Conservation (phyloP, 805 yeast species). For the Sporopachydermia quercuum region DNA sequence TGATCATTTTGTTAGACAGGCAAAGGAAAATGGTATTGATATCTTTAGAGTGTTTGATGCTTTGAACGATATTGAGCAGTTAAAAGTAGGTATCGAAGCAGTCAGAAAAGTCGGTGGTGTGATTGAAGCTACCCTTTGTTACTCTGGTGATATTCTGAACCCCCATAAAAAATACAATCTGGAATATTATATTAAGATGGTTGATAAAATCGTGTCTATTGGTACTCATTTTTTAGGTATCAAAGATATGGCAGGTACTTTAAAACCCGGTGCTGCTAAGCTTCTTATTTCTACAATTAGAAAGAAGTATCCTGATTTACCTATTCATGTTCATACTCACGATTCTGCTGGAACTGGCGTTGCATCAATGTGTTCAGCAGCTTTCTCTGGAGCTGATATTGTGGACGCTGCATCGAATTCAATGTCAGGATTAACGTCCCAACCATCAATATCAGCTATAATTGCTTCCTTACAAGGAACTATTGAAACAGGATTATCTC, state of each 20-base stretch:
- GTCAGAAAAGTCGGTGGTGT: conserved; percentile 86
- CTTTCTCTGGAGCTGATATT: conserved; percentile 75
- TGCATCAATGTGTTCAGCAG: conserved; percentile 70
- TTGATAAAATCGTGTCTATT: conserved; percentile 57
- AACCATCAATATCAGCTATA: conserved; percentile 71
- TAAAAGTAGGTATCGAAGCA: conserved; percentile 78
- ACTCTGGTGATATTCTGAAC: conserved; percentile 80
- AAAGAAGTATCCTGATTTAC: conserved; percentile 61
- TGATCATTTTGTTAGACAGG: conserved; percentile 74
- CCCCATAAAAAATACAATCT: conserved; percentile 75
- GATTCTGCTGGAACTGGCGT: conserved; percentile 91
- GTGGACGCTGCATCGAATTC: conserved; percentile 81
- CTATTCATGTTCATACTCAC: conserved; percentile 81
- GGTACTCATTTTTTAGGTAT: conserved; percentile 81
- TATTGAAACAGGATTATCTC: conserved; percentile 44
- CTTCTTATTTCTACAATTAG: conserved; percentile 53
- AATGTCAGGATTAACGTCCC: conserved; percentile 83
- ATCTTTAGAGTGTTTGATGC: conserved; percentile 83
- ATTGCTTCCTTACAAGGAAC: conserved; percentile 70
- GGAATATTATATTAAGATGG: conserved; percentile 55
- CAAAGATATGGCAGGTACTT: conserved; percentile 87
- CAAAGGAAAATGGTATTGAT: conserved; percentile 76
- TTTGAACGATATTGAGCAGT: conserved; percentile 70
- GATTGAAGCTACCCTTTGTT: conserved; percentile 78
- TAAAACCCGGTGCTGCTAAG: conserved; percentile 71